Evolutionary conservation across 2,329 filamentous ascomycete species (phyloP).

Genomic region (Talaromyces sp.): DNA sequence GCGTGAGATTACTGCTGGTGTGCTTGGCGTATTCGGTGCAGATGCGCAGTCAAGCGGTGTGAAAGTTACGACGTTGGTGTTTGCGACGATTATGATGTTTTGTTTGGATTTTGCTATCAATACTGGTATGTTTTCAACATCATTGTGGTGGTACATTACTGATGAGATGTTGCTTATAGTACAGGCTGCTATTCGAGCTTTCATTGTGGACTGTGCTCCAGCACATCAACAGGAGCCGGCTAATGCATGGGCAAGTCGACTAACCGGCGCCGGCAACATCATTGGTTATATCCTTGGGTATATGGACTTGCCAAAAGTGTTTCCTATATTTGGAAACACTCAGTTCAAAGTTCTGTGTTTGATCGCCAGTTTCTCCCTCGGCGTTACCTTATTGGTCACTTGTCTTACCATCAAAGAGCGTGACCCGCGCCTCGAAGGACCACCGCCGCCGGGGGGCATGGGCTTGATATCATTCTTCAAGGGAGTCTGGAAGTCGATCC

Average conservation of each 20-base stretch:
- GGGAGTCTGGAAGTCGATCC: conserved; percentile 72
- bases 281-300: conserved; percentile 86
- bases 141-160: neutral
- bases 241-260: conserved; percentile 89
- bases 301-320: conserved; percentile 67
- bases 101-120: conserved; percentile 93
- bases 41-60: conserved; percentile 63
- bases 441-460: conserved; percentile 56
- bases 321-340: conserved; percentile 78
- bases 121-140: conserved; percentile 57
- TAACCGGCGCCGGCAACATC: conserved; percentile 86
- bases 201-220: conserved; percentile 89
- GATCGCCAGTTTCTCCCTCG: conserved; percentile 73
- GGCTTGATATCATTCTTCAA: conserved; percentile 77
- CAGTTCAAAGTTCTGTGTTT: conserved; percentile 93
- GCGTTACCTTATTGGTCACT: conserved; percentile 67
- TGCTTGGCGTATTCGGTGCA: conserved; percentile 68
- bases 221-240: conserved; percentile 90
- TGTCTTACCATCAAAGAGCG: conserved; percentile 69
- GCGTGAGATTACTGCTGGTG: conserved; percentile 65
- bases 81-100: conserved; percentile 84
- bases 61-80: conserved; percentile 65
- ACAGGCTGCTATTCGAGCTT: conserved; percentile 85
- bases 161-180: conserved; percentile 48
- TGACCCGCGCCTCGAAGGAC: conserved; percentile 71